Evolutionary conservation across 345 rosid species (phyloP).

Genomic region (Bretschneidera sinensis): DNA sequence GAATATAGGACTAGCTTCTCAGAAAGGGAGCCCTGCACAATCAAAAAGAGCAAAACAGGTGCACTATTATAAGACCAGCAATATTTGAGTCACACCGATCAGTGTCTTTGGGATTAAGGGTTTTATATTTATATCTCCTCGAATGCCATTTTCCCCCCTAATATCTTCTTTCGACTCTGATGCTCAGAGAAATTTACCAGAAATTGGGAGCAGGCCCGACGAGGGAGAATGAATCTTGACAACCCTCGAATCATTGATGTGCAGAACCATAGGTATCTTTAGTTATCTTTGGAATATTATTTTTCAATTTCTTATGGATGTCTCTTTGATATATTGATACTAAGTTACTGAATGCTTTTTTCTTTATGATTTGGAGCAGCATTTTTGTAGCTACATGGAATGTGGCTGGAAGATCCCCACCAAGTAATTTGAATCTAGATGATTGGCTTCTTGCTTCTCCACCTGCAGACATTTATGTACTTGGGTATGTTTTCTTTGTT

Average conservation of each 20-base stretch:
- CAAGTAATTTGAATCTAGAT: constrained; percentile 72
- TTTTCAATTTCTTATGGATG: not conserved
- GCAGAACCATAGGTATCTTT: constrained; percentile 76
- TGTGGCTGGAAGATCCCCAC: constrained; percentile 95
- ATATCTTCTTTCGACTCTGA: constrained; percentile 8
- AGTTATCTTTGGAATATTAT: not conserved
- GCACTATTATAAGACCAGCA: not conserved
- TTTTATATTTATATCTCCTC: not conserved
- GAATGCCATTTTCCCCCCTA: not conserved
- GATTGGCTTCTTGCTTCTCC: constrained; percentile 96
- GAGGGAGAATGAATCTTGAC: constrained; percentile 84
- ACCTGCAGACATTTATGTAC: constrained; percentile 94
- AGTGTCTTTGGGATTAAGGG: not conserved
- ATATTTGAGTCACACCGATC: not conserved
- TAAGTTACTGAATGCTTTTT: constrained; percentile 11
- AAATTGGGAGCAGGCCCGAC: constrained; percentile 58
- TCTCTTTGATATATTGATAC: constrained; percentile 1
- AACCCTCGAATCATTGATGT: constrained; percentile 94
- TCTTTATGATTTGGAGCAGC: constrained; percentile 43
- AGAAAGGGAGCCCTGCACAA: constrained; percentile 66
- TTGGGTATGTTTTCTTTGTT: constrained; percentile 53
- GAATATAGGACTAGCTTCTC: constrained; percentile 74
- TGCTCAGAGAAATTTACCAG: constrained; percentile 72
- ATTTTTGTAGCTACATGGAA: constrained; percentile 95
- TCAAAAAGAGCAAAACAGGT: constrained; percentile 95